Percentiles rank a stretch among this genome's conserved stretches.
Conservation (phyloP, 805 yeast genomes). For the Ogataea trehalophila region DNA sequence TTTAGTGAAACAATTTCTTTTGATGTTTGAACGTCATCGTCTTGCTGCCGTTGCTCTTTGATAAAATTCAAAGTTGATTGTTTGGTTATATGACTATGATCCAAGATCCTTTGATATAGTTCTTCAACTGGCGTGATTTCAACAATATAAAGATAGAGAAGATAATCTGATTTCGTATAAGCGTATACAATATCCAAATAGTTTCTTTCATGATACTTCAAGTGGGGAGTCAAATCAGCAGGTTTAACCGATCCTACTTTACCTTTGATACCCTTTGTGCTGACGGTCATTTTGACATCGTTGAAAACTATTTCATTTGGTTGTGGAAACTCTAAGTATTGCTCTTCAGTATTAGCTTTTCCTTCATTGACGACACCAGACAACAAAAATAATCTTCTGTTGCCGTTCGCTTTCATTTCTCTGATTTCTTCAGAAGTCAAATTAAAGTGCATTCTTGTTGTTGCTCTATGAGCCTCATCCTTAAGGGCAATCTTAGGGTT, state of each 20-base stretch:
- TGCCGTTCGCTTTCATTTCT: slow-evolving; percentile 28
- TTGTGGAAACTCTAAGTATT: slow-evolving; percentile 57
- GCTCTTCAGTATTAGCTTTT: slow-evolving; percentile 13
- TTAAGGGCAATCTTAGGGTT: slow-evolving; percentile 40
- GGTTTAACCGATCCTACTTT: slow-evolving; percentile 78
- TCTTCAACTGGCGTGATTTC: slow-evolving; percentile 39
- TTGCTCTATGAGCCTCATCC: slow-evolving; percentile 42
- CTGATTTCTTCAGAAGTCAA: slow-evolving; percentile 39
- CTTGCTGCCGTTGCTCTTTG: slow-evolving; percentile 23
- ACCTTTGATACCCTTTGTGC: slow-evolving; percentile 71
- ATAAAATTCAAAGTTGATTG: slow-evolving; percentile 35
- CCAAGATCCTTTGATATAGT: slow-evolving; percentile 37
- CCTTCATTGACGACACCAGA: slow-evolving; percentile 42
- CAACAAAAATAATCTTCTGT: slow-evolving; percentile 44
- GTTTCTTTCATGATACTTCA: slow-evolving; percentile 32
- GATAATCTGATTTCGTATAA: slow-evolving; percentile 45
- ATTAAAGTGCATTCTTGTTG: slow-evolving; percentile 37
- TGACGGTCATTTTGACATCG: slow-evolving; percentile 41
- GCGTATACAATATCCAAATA: slow-evolving; percentile 52
- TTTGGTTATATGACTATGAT: slow-evolving; percentile 48
- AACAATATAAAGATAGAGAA: slow-evolving; percentile 56
- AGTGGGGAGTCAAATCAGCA: slow-evolving; percentile 60
- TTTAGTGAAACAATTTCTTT: slow-evolving; percentile 57
- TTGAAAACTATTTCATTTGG: slow-evolving; percentile 69
- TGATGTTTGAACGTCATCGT: slow-evolving; percentile 70